Evolutionary conservation across 1,284 basidiomycete genomes (phyloP), one percentile per base, ranked within the genome.

Genomic region (Ustilago trichophora): DNA sequence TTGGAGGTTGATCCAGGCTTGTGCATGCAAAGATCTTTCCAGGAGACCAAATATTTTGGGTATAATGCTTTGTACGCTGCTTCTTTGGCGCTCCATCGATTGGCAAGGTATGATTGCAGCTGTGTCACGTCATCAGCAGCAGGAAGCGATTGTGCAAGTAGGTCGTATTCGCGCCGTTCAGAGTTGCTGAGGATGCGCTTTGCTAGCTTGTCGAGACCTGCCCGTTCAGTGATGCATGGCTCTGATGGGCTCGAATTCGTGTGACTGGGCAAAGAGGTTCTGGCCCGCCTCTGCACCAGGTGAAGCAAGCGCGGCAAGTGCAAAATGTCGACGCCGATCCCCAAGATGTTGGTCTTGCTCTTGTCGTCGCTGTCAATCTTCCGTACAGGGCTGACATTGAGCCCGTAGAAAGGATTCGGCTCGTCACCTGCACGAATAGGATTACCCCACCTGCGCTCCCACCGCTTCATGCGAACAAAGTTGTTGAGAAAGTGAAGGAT

Each of bases 41-140:
- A 93, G 2, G 86, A 87, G n/a, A 89, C 86, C 18, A 80, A 83
- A 34, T 85, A 75, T 21, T 73, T 59, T 2, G 90, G 88, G 72
- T 88, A 91, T 50, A 93, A 76, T 0, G 93, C 91, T 80, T 96
- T 95, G 84, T 93, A 94, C 0, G 90, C 88, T 0, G 93, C 91
- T 83, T 95, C 93, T 77, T 96, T 96, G 38, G 88, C 86, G 10
- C 70, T 45, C 78, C 78, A 80, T 19, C 78, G 71, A 21, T 49
- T 51, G 3, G 56, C 49, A 9, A 57, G 19, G 37, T 50, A 65
- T n/a, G n/a, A n/a, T n/a, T n/a, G n/a, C n/a, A n/a, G n/a, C n/a
- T n/a, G n/a, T n/a, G n/a, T n/a, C n/a, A n/a, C n/a, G n/a, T n/a
- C n/a, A 1, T 11, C 16, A 35, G 59, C 24, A 31, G 37, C 18